Conservation (phyloP, 306 rosid genomes). For the Corylus heterophylla region DNA sequence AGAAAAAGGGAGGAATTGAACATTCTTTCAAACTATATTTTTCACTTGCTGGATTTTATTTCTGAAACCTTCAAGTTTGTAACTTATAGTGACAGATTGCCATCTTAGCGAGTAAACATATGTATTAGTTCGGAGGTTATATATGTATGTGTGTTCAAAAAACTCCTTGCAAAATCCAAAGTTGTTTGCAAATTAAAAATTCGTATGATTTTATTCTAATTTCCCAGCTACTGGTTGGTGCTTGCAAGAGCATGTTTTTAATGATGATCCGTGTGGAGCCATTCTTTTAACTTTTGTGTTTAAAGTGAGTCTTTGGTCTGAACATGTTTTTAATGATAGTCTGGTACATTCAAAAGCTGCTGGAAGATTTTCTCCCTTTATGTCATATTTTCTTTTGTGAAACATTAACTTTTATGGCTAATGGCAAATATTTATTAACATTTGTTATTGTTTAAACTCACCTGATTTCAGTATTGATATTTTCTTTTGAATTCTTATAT, state of each 20-base stretch:
- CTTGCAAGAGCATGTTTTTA: neutral
- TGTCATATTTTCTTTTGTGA: neutral
- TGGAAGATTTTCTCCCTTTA: neutral
- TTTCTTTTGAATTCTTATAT: conserved; percentile 26
- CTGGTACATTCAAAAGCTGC: neutral
- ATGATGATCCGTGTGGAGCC: neutral
- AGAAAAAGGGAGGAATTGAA: conserved; percentile 18
- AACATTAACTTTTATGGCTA: neutral
- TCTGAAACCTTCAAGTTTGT: neutral
- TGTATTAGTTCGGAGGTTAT: neutral
- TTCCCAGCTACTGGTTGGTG: neutral
- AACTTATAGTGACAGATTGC: neutral
- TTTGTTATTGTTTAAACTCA: neutral
- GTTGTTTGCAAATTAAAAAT: neutral
- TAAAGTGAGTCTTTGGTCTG: neutral
- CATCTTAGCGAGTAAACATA: neutral
- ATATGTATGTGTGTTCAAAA: too few species aligned
- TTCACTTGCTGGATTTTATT: neutral
- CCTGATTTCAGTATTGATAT: neutral
- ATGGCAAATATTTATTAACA: neutral
- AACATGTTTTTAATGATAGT: neutral
- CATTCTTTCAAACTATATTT: neutral
- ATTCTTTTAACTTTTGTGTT: neutral
- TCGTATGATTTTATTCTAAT: neutral
- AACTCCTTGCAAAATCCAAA: neutral